A percentile compares a stretch with the other conserved stretches of the same genome.
Conservation (phyloP, 805 yeast genomes). For the Myxozyma melibiosi region DNA sequence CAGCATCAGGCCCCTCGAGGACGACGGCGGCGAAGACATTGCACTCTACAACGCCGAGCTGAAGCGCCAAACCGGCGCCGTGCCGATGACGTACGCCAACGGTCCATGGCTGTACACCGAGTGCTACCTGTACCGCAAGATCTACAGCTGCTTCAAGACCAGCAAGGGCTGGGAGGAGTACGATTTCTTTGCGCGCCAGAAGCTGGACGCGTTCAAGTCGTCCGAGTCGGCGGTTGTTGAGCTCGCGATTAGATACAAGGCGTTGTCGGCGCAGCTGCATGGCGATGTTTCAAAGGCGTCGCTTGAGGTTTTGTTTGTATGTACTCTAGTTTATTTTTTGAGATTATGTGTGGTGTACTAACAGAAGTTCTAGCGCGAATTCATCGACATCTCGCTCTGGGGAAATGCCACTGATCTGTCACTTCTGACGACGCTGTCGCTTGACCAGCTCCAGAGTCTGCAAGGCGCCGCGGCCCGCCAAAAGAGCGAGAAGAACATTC, state of each 20-base stretch:
- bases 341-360: slow-evolving; percentile 46
- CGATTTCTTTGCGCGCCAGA: slow-evolving; percentile 74
- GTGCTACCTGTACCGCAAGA: slow-evolving; percentile 72
- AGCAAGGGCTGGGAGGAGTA: slow-evolving; percentile 53
- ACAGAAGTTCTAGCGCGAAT: slow-evolving; percentile 65
- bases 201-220: slow-evolving; percentile 71
- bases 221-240: slow-evolving; percentile 80
- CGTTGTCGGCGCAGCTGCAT: slow-evolving; percentile 41
- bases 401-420: slow-evolving; percentile 98
- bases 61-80: slow-evolving; percentile 35
- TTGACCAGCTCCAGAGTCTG: slow-evolving; percentile 85
- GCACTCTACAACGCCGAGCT: slow-evolving; percentile 62
- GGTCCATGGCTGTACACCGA: slow-evolving; percentile 93
- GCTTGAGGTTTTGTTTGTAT: slow-evolving; percentile 29
- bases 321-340: neutral
- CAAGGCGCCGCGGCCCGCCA: slow-evolving; percentile 88
- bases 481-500: slow-evolving; percentile 32
- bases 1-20: slow-evolving; percentile 49
- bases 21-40: slow-evolving; percentile 43
- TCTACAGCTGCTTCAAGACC: slow-evolving; percentile 39
- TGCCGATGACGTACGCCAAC: slow-evolving; percentile 64
- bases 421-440: slow-evolving; percentile 73
- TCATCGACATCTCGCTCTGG: slow-evolving; percentile 89
- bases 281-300: slow-evolving; percentile 36
- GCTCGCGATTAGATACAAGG: slow-evolving; percentile 65